These are phyloP conservation scores for Talaromyces amestolkiae DNA, from an alignment of 2,329 filamentous ascomycete genomes.

Conservation along the genomic window DNA sequence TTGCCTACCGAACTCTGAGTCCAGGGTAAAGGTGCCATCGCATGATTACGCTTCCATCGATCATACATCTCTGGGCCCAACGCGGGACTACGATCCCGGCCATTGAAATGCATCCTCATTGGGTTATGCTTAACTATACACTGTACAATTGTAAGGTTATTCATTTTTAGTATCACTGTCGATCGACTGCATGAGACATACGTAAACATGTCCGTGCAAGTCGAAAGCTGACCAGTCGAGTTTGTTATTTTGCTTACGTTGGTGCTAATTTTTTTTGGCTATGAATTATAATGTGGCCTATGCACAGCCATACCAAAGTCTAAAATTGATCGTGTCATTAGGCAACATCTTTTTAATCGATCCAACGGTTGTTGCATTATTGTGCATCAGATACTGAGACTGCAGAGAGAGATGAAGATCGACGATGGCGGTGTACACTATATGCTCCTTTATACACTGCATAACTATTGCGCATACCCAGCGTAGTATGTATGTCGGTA, in stretches of 20 bases:
- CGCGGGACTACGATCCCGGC: not conserved
- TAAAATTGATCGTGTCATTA: no score
- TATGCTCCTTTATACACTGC: not conserved
- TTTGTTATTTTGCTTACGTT: not conserved
- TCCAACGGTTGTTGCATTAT: not conserved
- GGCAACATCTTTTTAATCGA: not conserved
- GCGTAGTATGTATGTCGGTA: not conserved
- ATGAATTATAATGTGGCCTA: not conserved
- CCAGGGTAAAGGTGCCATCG: not conserved
- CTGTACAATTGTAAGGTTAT: not conserved
- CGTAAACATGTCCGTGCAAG: not conserved
- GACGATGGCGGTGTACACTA: not conserved
- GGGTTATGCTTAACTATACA: not conserved
- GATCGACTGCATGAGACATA: not conserved
- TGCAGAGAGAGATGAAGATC: not conserved
- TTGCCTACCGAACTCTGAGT: not conserved
- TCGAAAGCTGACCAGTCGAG: not conserved
- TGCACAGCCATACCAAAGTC: not conserved
- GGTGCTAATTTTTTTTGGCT: not conserved
- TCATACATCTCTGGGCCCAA: not conserved
- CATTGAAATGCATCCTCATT: not conserved
- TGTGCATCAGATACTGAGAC: not conserved
- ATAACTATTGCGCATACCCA: not conserved
- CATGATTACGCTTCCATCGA: not conserved
- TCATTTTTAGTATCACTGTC: not conserved